These are phyloP conservation scores for Rhamnella rubrinervis DNA, from an alignment of 331 rosid species.

Conservation along the genomic window DNA sequence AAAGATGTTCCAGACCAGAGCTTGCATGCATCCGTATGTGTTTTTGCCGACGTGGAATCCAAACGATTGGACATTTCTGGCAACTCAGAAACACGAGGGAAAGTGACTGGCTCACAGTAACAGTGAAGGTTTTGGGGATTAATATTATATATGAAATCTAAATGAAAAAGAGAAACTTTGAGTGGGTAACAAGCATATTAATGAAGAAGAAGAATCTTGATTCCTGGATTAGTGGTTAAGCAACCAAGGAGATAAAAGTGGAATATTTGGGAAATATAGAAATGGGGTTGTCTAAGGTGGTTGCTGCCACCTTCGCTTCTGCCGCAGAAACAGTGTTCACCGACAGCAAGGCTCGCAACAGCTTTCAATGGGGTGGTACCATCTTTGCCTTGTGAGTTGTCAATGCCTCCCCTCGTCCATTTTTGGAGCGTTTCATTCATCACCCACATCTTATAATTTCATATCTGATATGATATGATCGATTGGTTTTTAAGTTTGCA, in stretches of 20 bases:
- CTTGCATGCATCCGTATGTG: too few relatives aligned
- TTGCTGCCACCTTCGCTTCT: conserved; percentile 5
- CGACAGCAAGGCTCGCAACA: conserved; percentile 15
- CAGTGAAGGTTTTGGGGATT: too few relatives aligned
- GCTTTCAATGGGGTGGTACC: conserved; percentile 53
- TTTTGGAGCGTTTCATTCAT: background rate
- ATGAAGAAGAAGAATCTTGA: background rate
- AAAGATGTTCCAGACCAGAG: too few relatives aligned
- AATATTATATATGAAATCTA: background rate
- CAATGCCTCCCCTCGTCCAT: background rate
- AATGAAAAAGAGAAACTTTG: background rate
- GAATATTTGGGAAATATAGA: conserved; percentile 5
- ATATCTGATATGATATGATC: background rate
- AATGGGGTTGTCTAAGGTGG: conserved; percentile 21
- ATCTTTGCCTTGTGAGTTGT: conserved; percentile 36
- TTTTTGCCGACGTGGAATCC: too few relatives aligned
- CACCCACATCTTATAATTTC: background rate
- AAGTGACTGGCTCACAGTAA: too few relatives aligned
- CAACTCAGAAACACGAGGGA: too few relatives aligned
- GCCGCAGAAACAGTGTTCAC: conserved; percentile 12
- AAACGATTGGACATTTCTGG: too few relatives aligned
- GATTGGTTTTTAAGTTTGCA: background rate
- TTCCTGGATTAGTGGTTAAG: background rate
- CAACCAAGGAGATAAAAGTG: background rate
- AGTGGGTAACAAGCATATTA: background rate